Base-by-base conservation (phyloP, 345 rosid genomes). In the Trapa bicornis region DNA sequence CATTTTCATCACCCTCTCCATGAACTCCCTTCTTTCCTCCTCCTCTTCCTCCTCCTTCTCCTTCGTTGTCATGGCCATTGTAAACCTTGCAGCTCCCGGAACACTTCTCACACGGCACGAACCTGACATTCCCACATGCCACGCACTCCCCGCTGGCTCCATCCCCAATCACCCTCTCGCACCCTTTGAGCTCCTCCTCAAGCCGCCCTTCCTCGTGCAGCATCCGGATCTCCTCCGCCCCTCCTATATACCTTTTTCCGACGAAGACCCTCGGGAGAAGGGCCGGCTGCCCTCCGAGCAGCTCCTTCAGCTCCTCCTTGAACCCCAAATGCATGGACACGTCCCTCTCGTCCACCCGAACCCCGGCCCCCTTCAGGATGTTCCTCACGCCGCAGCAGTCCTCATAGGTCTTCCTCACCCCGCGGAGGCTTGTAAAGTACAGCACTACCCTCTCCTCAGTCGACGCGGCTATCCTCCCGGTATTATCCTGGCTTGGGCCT, bases 91-190 rank as follows among this genome's bases (percentile, higher is more conserved):
- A 87, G 71, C 99, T 94, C 42, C 99, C 97, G 6, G 85, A 86
- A 73, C 99, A 94, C 12, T 91, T 87, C 70, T 89, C 89, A 77
- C 99, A 94, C 0, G 95, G 99, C 74, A 94, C 81, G 77, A 94
- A 94, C 80, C 99, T 78, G 17, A 94, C 12, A 73, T 91, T 97
- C 37, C 97, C 95, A 70, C 99, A 94, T 58, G 81, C 96, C 73
- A 87, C 88, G 43, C 99, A 94, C 32, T 80, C 81, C 6, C 78
- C 80, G 4, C 77, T 78, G 29, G 62, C 71, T 1, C 0, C 69
- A 7, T 77, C 76, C 29, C 78, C 29, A 22, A 22, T 80, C 54
- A 74, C 81, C 76, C 6, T 86, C 68, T 87, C 86, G 43, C 97
- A 94, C 0, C 73, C 79, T 68, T 80, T 78, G 0, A 91, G 69